Conservation (phyloP, 495 filamentous ascomycete species). For the Penicillium goetzii region DNA sequence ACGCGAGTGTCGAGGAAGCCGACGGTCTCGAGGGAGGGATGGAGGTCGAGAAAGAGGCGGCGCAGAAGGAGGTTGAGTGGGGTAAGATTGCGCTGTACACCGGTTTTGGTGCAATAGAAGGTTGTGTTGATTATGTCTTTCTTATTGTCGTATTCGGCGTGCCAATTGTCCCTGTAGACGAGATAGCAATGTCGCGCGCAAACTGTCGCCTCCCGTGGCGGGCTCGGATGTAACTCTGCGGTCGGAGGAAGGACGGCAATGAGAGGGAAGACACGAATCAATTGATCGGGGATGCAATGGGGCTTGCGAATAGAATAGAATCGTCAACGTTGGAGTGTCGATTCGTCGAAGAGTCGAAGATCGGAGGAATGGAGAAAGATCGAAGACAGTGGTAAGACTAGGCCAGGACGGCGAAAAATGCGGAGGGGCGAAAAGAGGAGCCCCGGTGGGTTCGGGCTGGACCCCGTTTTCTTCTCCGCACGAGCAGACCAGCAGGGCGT, state of each 20-base stretch:
- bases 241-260: conserved; percentile 5
- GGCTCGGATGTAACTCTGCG: conserved; percentile 18
- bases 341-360: not conserved
- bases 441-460: conserved; percentile 12
- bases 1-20: conserved; percentile 12
- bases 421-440: conserved; percentile 12
- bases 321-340: not conserved
- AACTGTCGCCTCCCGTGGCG: conserved; percentile 13
- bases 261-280: not conserved
- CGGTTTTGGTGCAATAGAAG: not conserved
- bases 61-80: not conserved
- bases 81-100: not conserved
- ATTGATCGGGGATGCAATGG: not conserved
- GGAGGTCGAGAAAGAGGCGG: not conserved
- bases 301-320: not conserved
- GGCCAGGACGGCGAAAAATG: not conserved
- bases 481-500: not conserved
- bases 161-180: not conserved
- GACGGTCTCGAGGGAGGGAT: conserved; percentile 8
- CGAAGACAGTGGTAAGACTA: not conserved
- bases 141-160: not conserved
- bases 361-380: not conserved
- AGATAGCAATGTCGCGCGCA: conserved; percentile 7
- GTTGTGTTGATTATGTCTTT: not conserved
- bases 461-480: conserved; percentile 13